Evolutionary conservation across 176 grass and related monocot species (phyloP).

Genomic region (Secale cereale): DNA sequence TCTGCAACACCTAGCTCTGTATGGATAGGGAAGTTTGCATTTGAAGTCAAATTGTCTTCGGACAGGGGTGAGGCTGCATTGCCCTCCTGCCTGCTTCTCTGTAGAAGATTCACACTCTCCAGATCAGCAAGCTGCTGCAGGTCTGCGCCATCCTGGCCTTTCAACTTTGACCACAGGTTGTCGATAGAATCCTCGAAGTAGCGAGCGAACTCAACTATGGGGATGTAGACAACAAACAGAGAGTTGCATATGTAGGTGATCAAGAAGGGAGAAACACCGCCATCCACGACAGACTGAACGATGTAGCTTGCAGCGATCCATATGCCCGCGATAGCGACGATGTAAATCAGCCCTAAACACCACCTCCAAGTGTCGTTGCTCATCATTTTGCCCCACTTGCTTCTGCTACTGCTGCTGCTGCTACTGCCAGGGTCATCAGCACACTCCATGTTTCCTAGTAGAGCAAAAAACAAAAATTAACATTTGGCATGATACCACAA

Average conservation of each 20-base stretch:
- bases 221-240: constrained; percentile 88
- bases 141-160: constrained; percentile 33
- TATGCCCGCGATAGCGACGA: constrained; percentile 75
- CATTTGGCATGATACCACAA: background rate
- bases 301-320: constrained; percentile 99
- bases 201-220: constrained; percentile 73
- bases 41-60: constrained; percentile 14
- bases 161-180: constrained; percentile 53
- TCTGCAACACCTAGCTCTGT: constrained; percentile 15
- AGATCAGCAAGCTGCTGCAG: constrained; percentile 39
- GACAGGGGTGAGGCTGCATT: constrained; percentile 9
- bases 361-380: constrained; percentile 61
- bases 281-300: constrained; percentile 94
- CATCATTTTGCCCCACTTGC: constrained; percentile 15
- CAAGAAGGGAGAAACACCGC: constrained; percentile 89
- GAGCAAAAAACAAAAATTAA: background rate
- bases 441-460: constrained; percentile 23
- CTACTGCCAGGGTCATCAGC: background rate
- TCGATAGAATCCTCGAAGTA: constrained; percentile 82
- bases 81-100: constrained; percentile 36
- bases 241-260: constrained; percentile 98
- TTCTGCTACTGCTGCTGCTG: background rate
- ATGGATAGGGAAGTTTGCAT: background rate
- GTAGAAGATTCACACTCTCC: constrained; percentile 92
- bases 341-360: constrained; percentile 85